Evolutionary conservation across 441 rosid genomes (phyloP).

Genomic region (Gossypium lobatum): DNA sequence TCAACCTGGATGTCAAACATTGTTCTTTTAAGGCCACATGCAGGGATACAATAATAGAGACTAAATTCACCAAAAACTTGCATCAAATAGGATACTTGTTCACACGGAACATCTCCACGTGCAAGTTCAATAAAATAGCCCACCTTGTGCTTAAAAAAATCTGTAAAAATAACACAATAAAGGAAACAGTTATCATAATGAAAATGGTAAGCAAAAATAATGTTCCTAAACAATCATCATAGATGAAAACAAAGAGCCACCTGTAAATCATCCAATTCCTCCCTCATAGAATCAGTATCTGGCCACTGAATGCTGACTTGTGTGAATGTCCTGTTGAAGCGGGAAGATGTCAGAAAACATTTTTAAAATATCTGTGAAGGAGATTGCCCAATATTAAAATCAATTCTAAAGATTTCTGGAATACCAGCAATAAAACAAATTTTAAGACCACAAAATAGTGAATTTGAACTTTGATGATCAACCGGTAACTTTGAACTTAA

Average conservation of each 20-base stretch:
- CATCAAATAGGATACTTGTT: slow-evolving; percentile 87
- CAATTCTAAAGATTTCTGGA: not conserved
- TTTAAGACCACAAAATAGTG: not conserved
- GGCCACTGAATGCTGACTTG: slow-evolving; percentile 99
- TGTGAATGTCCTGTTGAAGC: slow-evolving; percentile 80
- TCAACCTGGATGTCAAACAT: not conserved
- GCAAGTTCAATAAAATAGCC: slow-evolving; percentile 96
- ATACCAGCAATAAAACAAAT: not conserved
- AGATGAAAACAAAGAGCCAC: slow-evolving; percentile 28
- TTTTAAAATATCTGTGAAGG: not conserved
- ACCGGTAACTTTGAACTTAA: not conserved
- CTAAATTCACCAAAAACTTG: slow-evolving; percentile 14
- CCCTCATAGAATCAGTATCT: slow-evolving; percentile 98
- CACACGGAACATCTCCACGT: slow-evolving; percentile 97
- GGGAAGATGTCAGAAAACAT: slow-evolving; percentile 15
- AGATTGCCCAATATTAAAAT: not conserved
- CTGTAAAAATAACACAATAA: slow-evolving; percentile 39
- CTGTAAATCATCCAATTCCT: slow-evolving; percentile 98
- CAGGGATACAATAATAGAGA: slow-evolving; percentile 1
- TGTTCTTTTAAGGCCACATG: not conserved
- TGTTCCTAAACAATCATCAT: slow-evolving; percentile 8
- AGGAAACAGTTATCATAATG: slow-evolving; percentile 10
- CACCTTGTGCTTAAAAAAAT: slow-evolving; percentile 97
- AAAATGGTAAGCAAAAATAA: slow-evolving; percentile 7
- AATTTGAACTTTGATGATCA: slow-evolving; percentile 6